Conservation (phyloP, 305 asterid genomes). For the Fraxinus albicans region DNA sequence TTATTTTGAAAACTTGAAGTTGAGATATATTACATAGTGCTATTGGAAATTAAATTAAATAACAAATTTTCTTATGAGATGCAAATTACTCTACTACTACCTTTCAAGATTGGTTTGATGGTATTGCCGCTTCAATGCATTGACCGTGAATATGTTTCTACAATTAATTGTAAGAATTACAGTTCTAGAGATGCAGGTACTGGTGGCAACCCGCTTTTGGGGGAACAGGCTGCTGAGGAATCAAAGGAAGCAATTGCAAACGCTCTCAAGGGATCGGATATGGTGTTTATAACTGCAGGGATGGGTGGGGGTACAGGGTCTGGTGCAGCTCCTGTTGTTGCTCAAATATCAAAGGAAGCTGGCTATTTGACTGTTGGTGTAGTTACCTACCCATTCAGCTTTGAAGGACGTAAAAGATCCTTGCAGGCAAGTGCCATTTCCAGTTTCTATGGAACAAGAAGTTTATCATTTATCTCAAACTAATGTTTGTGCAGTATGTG, state of each 20-base stretch:
- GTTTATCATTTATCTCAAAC: not conserved
- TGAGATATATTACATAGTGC: not conserved
- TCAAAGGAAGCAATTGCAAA: slow-evolving; percentile 86
- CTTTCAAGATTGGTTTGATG: slow-evolving; percentile 15
- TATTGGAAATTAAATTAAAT: not conserved
- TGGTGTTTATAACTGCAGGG: slow-evolving; percentile 98
- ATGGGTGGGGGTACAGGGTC: slow-evolving; percentile 99
- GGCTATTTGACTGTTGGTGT: slow-evolving; percentile 96
- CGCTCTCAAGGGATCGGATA: slow-evolving; percentile 91
- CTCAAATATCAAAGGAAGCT: slow-evolving; percentile 84
- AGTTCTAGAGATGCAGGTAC: slow-evolving; percentile 62
- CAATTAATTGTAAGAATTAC: slow-evolving; percentile 1
- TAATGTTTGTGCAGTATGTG: slow-evolving; percentile 14
- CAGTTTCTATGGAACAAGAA: slow-evolving; percentile 6
- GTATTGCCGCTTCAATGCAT: slow-evolving; percentile 3
- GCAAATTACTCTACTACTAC: not conserved
- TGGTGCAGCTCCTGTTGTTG: slow-evolving; percentile 97
- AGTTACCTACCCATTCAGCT: slow-evolving; percentile 91
- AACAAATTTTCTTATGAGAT: slow-evolving; percentile 2
- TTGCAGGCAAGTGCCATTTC: slow-evolving; percentile 57
- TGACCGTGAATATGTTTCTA: not conserved
- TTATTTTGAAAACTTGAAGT: not conserved
- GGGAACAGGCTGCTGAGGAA: slow-evolving; percentile 96
- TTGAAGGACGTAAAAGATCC: slow-evolving; percentile 93
- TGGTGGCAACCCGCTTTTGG: slow-evolving; percentile 87